A percentile compares a stretch with the other conserved stretches of the same genome.
Conservation (phyloP, 805 yeast species). For the Pichia cabralensis region DNA sequence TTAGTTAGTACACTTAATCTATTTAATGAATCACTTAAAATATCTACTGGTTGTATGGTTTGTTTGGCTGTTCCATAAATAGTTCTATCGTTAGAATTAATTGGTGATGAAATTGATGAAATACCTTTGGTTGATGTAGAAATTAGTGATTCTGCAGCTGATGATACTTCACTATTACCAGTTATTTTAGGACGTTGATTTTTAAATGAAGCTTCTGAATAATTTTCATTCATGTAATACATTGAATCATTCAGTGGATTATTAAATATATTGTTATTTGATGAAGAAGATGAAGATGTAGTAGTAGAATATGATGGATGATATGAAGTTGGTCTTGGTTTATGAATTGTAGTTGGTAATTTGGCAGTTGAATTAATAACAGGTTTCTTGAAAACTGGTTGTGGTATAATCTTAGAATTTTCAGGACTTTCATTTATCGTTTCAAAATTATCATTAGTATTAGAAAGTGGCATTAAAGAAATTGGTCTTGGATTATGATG, state of each 20-base stretch:
- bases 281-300: constrained; percentile 8
- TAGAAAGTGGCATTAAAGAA: constrained; percentile 18
- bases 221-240: constrained; percentile 19
- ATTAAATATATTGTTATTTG: constrained; percentile 9
- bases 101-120: no score
- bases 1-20: no score
- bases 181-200: constrained; percentile 1
- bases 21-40: no score
- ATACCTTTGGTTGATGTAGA: constrained; percentile 24
- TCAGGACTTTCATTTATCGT: constrained; percentile 39
- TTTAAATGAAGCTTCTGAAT: constrained; percentile 16
- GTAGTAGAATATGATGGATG: constrained; percentile 49
- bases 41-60: no score
- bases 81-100: no score
- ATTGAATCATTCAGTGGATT: constrained; percentile 24
- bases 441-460: constrained; percentile 22
- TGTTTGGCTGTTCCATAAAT: no score
- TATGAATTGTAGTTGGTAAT: constrained; percentile 32
- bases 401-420: constrained; percentile 15
- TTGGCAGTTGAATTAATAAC: constrained; percentile 25
- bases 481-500: constrained; percentile 32
- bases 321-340: constrained; percentile 77
- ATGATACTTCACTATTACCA: constrained; percentile 9
- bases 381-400: constrained; percentile 13
- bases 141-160: constrained; percentile 12